phyloP scores from a whole-genome alignment of 129 eudicot genomes.

The Dittrichia graveolens region DNA sequence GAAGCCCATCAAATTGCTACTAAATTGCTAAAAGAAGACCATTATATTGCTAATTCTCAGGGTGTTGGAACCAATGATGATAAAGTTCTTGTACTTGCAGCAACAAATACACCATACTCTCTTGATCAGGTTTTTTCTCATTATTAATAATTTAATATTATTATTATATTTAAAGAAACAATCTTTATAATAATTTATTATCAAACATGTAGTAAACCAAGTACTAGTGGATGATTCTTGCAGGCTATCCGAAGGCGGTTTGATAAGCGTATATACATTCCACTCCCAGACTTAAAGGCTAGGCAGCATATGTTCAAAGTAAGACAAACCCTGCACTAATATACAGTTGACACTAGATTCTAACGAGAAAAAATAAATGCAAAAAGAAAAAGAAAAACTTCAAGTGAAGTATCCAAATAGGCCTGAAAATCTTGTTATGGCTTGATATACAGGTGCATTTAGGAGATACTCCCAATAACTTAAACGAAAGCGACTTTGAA shows the following conservation, averaged over 20 bases:
- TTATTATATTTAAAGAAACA: not conserved
- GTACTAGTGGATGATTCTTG: not conserved
- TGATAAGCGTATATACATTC: conserved; percentile 90
- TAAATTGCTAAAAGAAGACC: not conserved
- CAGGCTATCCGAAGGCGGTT: conserved; percentile 84
- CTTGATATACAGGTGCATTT: conserved; percentile 65
- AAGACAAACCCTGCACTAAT: not conserved
- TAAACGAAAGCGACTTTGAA: conserved; percentile 88
- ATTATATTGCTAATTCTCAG: conserved; percentile 32
- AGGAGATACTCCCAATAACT: conserved; percentile 82
- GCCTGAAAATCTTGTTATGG: not conserved
- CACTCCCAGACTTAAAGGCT: conserved; percentile 85
- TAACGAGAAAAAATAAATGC: too few relatives aligned
- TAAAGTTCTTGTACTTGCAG: conserved; percentile 93
- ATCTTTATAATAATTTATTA: not conserved
- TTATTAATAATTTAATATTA: too few relatives aligned
- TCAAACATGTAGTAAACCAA: not conserved
- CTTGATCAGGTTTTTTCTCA: conserved; percentile 74
- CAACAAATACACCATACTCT: conserved; percentile 88
- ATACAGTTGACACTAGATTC: not conserved
- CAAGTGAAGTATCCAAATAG: too few relatives aligned
- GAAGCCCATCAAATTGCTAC: not conserved
- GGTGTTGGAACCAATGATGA: conserved; percentile 92
- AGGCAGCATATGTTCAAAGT: conserved; percentile 90
- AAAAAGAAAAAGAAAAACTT: too few relatives aligned